Evolutionary conservation across 2,329 filamentous ascomycete genomes (phyloP), one percentile per base, ranked within the genome.

Genomic region (Fusarium subtropicale): DNA sequence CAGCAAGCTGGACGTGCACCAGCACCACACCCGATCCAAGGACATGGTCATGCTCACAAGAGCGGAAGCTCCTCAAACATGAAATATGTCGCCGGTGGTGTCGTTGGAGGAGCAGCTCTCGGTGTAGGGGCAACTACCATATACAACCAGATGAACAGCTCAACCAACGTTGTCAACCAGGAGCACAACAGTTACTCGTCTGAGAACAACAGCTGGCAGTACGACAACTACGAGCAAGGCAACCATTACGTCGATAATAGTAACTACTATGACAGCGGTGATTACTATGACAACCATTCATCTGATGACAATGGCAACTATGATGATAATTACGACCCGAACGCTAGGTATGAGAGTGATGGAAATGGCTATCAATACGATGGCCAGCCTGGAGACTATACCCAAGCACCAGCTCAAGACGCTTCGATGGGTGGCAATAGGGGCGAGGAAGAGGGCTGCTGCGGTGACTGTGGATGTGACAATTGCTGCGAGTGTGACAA

Each of bases 61-160:
- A 48, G 34, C 7, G 52, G 52, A 15, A 50, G 50, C 8, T 50
- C 58, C 1, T 53, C 64, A 1, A 60, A 68, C 18, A 22, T 41
- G 30, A 68, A 44, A n/a, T 52, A 48, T 11, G 28, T 20, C 6
- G 60, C 54, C 5, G 65, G 54, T 1, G 65, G 54, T 6, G 60
- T 44, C 3, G 54, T 16, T 1, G 50, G 12, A 1, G 65, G 65
- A 9, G 65, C 13, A n/a, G 60, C 36, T 1, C 16, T 51, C 1
- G 58, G 45, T 7, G 4, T 52, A 30, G 44, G 44, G 8, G 57
- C 42, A 15, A 24, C 51, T 15, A 42, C 42, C 5, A 34, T 66
- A 16, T 56, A 68, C 20, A 41, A 48, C n/a, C 41, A 57, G n/a
- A 28, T 60, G 24, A 47, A 65, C 10, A 68, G 44, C n/a, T 50